A percentile compares a stretch with the other conserved stretches of the same genome.
Evolutionary conservation across 495 filamentous ascomycete genomes (phyloP).

Genomic region (Friedmanniomyces endolithicus): DNA sequence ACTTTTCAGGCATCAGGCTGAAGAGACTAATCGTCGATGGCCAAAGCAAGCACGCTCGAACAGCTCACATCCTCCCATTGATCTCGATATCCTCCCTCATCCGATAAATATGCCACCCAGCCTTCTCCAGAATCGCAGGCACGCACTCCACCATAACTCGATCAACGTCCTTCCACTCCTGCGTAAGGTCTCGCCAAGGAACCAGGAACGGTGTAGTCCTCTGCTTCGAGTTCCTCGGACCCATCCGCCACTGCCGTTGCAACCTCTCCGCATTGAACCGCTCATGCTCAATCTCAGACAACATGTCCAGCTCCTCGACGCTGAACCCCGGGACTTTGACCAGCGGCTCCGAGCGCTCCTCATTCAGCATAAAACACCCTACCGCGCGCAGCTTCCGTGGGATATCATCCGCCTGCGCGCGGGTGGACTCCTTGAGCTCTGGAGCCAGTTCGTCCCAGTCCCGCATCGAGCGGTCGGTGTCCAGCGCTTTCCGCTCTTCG

Average conservation of each 20-base stretch:
- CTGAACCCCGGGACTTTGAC: constrained; percentile 16
- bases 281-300: constrained; percentile 22
- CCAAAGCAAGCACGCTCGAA: no score
- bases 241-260: constrained; percentile 20
- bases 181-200: constrained; percentile 20
- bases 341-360: constrained; percentile 13
- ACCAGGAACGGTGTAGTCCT: constrained; percentile 19
- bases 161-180: constrained; percentile 24
- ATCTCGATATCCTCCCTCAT: constrained; percentile 13
- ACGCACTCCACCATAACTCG: constrained; percentile 22
- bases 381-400: constrained; percentile 22
- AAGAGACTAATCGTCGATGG: no score
- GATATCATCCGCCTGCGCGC: constrained; percentile 22
- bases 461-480: constrained; percentile 11
- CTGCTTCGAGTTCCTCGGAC: constrained; percentile 16
- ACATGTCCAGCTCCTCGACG: constrained; percentile 13
- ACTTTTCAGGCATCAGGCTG: no score
- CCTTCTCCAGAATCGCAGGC: constrained; percentile 13
- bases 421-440: constrained; percentile 22
- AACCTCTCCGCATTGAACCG: constrained; percentile 22
- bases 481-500: constrained; percentile 8
- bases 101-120: constrained; percentile 17
- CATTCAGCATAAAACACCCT: constrained; percentile 19
- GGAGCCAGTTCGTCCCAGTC: constrained; percentile 21
- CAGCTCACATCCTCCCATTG: neutral